Base-by-base conservation (phyloP, 192 early-diverging fungal species). In the Coemansia sp. region DNA sequence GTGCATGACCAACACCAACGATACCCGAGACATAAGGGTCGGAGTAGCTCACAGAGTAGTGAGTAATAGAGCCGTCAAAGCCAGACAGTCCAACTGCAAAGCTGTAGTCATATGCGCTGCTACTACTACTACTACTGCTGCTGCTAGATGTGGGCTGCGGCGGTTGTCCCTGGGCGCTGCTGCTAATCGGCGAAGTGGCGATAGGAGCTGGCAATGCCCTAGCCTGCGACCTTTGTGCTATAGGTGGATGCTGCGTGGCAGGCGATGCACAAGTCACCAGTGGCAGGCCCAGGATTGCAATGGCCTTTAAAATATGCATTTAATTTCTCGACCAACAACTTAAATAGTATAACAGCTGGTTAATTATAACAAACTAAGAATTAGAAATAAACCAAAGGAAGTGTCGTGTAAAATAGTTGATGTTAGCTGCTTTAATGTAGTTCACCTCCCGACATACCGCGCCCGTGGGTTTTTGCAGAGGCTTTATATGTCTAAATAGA, bases 31-130 rank as follows among this genome's bases (percentile, higher is more conserved):
- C 68, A 64, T 62, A 76, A 21, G 75, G 74, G 53, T 82, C 69
- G n/a, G 80, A 76, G 53, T 82, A 77, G 66, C 80, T 82, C 34
- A 76, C 72, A 29, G 68, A 77, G 69, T 77, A 82, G 59, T 82
- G 80, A 1, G 75, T 77, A 21, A 82, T 82, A 5, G 32, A 32
- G 2, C 80, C 75, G 36, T 77, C 69, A 55, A 61, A 76, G 0
- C 80, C 80, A 7, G 80, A 82, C n/a, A 82, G 63, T 11, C 37
- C 60, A 7, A 82, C 75, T 7, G 32, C 72, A 69, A 70, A 74
- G 66, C 72, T 77, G 51, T 77, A 77, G 50, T 74, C 64, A 19
- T 77, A 69, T 4, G n/a, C 23, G 48, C 7, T 57, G 55, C 55
- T 55, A 23, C 25, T 57, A 14, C 23, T 57, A 12, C 12, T 57